A percentile compares a stretch with the other conserved stretches of the same genome.
Evolutionary conservation across 805 yeast species (phyloP).

Genomic region (Dipodascopsis uninucleata): DNA sequence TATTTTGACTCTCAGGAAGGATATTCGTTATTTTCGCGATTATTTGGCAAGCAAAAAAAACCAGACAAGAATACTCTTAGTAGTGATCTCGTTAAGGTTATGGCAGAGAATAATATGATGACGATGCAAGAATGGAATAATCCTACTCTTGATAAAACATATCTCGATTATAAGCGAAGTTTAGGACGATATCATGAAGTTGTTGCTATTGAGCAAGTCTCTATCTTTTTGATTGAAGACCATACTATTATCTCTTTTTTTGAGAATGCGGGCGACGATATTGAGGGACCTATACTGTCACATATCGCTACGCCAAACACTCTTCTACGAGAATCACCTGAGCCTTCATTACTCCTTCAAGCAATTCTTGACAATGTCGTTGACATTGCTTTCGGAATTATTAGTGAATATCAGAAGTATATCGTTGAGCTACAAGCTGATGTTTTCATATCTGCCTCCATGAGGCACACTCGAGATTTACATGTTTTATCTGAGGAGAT

Average conservation of each 20-base stretch:
- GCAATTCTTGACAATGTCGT: slow-evolving; percentile 54
- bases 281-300: slow-evolving; percentile 50
- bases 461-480: slow-evolving; percentile 50
- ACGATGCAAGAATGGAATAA: slow-evolving; percentile 38
- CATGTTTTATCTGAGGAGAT: slow-evolving; percentile 55
- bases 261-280: slow-evolving; percentile 53
- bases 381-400: slow-evolving; percentile 51
- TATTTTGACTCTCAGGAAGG: slow-evolving; percentile 10
- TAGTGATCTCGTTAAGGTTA: slow-evolving; percentile 10
- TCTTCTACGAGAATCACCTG: slow-evolving; percentile 48
- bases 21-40: neutral
- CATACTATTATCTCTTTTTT: slow-evolving; percentile 53
- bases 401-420: slow-evolving; percentile 49
- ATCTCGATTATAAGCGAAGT: slow-evolving; percentile 45
- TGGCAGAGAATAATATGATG: slow-evolving; percentile 28
- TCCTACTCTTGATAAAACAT: slow-evolving; percentile 32
- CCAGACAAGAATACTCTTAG: slow-evolving; percentile 19
- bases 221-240: slow-evolving; percentile 46
- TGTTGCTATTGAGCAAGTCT: slow-evolving; percentile 56
- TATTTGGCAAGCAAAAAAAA: slow-evolving; percentile 3
- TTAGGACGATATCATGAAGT: slow-evolving; percentile 43
- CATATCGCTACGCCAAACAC: slow-evolving; percentile 48
- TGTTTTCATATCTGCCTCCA: slow-evolving; percentile 48
- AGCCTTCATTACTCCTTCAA: slow-evolving; percentile 51
- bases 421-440: slow-evolving; percentile 51